These are phyloP conservation scores for Maudiozyma bulderi DNA, from an alignment of 805 yeast species.

Conservation along the genomic window DNA sequence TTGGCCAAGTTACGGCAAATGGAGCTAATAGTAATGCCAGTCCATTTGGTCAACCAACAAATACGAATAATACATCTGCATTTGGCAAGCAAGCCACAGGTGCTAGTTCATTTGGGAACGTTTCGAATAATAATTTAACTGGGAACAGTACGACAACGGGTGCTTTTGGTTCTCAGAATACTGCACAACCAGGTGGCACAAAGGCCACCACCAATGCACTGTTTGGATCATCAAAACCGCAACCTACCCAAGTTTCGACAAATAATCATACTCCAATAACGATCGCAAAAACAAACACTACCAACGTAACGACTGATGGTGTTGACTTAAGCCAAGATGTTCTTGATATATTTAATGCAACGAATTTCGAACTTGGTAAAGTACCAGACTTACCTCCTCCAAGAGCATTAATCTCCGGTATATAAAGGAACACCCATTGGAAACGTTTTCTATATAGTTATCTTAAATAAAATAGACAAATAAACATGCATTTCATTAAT, in stretches of 20 bases:
- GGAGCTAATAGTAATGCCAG: background rate
- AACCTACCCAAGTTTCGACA: background rate
- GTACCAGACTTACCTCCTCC: constrained; percentile 76
- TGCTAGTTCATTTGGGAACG: background rate
- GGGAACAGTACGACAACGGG: background rate
- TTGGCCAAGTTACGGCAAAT: background rate
- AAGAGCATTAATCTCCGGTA: constrained; percentile 23
- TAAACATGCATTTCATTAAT: background rate
- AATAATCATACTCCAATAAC: background rate
- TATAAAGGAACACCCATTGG: background rate
- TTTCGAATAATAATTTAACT: background rate
- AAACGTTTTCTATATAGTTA: background rate
- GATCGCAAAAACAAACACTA: background rate
- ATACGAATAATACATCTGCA: constrained; percentile 4
- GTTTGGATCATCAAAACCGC: background rate
- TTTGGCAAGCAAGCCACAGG: constrained; percentile 1
- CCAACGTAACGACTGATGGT: background rate
- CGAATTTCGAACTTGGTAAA: constrained; percentile 44
- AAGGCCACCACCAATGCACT: constrained; percentile 4
- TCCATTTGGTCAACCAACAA: background rate
- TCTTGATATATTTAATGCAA: constrained; percentile 38
- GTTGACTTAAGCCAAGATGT: constrained; percentile 36
- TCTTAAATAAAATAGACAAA: background rate
- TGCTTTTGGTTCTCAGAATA: background rate
- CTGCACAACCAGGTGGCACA: background rate